Evolutionary conservation across 2,329 filamentous ascomycete genomes (phyloP), one percentile per base, ranked within the genome.

Genomic region (Didymella lethalis): DNA sequence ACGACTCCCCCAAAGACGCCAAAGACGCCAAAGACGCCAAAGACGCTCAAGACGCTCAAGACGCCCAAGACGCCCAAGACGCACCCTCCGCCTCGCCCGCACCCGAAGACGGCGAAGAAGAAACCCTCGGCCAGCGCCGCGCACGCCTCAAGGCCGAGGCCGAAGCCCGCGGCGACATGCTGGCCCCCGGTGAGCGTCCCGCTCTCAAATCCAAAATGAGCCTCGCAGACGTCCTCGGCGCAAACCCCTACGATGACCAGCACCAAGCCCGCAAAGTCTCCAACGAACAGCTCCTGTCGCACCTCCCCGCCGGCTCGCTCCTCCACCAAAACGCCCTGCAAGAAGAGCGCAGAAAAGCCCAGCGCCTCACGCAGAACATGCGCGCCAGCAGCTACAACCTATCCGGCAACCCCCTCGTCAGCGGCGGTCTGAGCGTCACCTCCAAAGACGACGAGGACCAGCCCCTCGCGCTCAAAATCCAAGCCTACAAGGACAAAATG

Each of bases 111-210:
- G 73, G 69, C 18, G 89, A 88, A 64, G 89, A 92, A 66, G 91
- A 95, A 72, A 94, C 91, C 0, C 81, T 95, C 0, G 91, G 90
- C 10, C 90, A 94, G 74, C 87, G 91, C 11, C 87, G 90, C 0
- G 87, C 86, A 28, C 85, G 91, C 26, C 81, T 95, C 1, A 90
- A 93, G 73, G 87, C 88, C 26, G 88, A 90, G 75, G 88, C 88
- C 7, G 84, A 86, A 28, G 84, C 85, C 4, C 65, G 61, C 79
- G 82, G 41, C 23, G 69, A 74, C 41, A 49, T 62, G 1, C 64
- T 68, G 36, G 54, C 59, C 11, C 45, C 59, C 10, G 73, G 68
- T 20, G 64, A 61, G n/a, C 74, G 73, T 2, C 74, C 71, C 3
- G 71, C 75, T 3, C 70, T 82, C 11, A 75, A 77, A 10, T 74